Conservation (phyloP, 225 moss, liverwort and hornwort species). For the Pseudoscleropodium purum region DNA sequence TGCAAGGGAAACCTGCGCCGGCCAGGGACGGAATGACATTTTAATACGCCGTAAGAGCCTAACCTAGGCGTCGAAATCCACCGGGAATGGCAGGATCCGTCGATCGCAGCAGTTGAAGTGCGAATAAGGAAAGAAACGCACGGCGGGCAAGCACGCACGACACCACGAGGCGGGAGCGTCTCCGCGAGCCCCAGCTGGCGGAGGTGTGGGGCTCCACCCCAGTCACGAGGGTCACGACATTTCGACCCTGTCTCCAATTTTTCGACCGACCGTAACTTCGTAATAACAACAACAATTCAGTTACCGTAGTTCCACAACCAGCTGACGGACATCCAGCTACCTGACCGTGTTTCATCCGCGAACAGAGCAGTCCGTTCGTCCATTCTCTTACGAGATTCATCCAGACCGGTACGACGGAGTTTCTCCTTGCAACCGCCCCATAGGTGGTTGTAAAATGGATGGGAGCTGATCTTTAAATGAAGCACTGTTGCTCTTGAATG, state of each 20-base stretch:
- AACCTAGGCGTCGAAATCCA: background rate
- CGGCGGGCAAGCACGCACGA: background rate
- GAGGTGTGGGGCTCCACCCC: background rate
- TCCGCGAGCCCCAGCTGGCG: background rate
- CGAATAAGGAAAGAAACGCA: background rate
- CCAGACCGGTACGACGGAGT: too few species aligned
- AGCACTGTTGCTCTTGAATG: too few species aligned
- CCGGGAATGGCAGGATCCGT: background rate
- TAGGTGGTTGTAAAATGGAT: too few species aligned
- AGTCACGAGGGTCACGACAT: background rate
- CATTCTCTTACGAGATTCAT: too few species aligned
- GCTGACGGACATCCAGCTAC: too few species aligned
- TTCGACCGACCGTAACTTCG: background rate
- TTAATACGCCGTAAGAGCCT: background rate
- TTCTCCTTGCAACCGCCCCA: too few species aligned
- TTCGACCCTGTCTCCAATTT: background rate
- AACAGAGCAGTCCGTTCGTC: too few species aligned
- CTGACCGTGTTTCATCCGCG: too few species aligned
- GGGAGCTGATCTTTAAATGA: too few species aligned
- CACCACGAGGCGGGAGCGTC: background rate
- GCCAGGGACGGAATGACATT: background rate
- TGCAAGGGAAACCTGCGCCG: background rate
- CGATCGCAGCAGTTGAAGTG: background rate
- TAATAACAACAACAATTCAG: background rate
- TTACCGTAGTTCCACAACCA: too few species aligned